Evolutionary conservation across 441 rosid genomes (phyloP).

Genomic region (Codiaeum variegatum): DNA sequence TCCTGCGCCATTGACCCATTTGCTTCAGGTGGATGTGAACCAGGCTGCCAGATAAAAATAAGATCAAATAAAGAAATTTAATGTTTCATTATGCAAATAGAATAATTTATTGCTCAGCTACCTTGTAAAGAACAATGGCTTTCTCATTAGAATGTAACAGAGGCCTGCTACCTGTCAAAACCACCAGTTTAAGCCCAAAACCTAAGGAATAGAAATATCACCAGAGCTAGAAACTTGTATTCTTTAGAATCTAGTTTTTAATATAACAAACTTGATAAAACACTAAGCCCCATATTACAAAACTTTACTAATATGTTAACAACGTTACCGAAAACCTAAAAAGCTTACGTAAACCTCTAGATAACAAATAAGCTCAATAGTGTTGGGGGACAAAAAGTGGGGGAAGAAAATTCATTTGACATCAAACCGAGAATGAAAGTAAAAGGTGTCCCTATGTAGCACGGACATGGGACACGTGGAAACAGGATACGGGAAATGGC

Average conservation of each 20-base stretch:
- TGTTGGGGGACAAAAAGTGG: not conserved
- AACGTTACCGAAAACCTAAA: not conserved
- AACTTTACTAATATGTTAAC: not conserved
- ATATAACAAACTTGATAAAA: not conserved
- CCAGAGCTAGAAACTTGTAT: not conserved
- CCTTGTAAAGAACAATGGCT: slow-evolving; percentile 88
- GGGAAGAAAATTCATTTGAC: not conserved
- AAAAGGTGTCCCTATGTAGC: no score
- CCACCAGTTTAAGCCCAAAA: slow-evolving; percentile 11
- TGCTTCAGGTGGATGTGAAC: slow-evolving; percentile 49
- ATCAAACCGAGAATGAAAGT: not conserved
- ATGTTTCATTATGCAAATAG: slow-evolving; percentile 5
- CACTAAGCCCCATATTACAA: not conserved
- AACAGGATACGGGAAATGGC: no score
- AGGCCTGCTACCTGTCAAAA: slow-evolving; percentile 50
- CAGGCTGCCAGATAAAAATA: slow-evolving; percentile 58
- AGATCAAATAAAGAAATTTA: slow-evolving; percentile 19
- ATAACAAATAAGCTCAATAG: not conserved
- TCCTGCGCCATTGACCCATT: slow-evolving; percentile 46
- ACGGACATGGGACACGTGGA: no score
- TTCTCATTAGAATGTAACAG: slow-evolving; percentile 50
- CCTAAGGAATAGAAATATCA: not conserved
- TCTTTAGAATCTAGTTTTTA: not conserved
- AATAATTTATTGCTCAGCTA: slow-evolving; percentile 25
- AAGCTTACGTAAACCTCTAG: not conserved